Conservation (phyloP, 2,329 filamentous ascomycete genomes). For the Colletotrichum incanum region DNA sequence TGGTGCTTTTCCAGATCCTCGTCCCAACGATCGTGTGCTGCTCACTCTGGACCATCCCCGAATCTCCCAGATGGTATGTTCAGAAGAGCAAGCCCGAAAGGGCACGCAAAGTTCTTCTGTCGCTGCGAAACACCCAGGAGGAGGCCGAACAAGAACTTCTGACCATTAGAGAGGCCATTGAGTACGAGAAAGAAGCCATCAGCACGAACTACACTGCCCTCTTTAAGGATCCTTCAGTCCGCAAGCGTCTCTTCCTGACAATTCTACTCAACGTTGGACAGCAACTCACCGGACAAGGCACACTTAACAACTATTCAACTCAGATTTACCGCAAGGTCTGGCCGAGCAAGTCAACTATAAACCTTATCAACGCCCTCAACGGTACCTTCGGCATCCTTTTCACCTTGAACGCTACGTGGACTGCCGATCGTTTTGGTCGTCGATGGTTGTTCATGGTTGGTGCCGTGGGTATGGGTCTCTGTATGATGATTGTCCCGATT, state of each 20-base stretch:
- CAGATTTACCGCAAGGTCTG: constrained; percentile 80
- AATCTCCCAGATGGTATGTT: constrained; percentile 78
- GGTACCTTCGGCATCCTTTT: constrained; percentile 78
- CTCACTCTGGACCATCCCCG: constrained; percentile 76
- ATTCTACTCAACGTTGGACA: constrained; percentile 79
- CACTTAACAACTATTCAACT: constrained; percentile 61
- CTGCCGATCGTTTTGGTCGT: constrained; percentile 76
- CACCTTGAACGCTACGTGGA: constrained; percentile 78
- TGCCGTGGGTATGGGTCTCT: constrained; percentile 74
- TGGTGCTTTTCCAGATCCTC: constrained; percentile 80
- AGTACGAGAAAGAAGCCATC: constrained; percentile 80
- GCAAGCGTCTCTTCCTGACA: constrained; percentile 76
- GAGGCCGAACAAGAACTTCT: constrained; percentile 78
- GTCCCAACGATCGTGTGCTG: constrained; percentile 74
- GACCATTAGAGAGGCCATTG: constrained; percentile 76
- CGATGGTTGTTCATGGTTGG: constrained; percentile 77
- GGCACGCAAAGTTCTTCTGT: constrained; percentile 69
- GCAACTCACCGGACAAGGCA: constrained; percentile 61
- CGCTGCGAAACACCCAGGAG: constrained; percentile 75
- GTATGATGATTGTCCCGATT: constrained; percentile 71
- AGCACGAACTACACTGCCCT: constrained; percentile 73
- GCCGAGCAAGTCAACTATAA: constrained; percentile 68
- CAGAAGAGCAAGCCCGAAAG: constrained; percentile 72
- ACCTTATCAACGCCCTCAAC: constrained; percentile 78
- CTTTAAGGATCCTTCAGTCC: constrained; percentile 78